Percentiles rank a stretch among this genome's conserved stretches.
Conservation (phyloP, 177 flowering plant genomes). For the Vitis hybrid region DNA sequence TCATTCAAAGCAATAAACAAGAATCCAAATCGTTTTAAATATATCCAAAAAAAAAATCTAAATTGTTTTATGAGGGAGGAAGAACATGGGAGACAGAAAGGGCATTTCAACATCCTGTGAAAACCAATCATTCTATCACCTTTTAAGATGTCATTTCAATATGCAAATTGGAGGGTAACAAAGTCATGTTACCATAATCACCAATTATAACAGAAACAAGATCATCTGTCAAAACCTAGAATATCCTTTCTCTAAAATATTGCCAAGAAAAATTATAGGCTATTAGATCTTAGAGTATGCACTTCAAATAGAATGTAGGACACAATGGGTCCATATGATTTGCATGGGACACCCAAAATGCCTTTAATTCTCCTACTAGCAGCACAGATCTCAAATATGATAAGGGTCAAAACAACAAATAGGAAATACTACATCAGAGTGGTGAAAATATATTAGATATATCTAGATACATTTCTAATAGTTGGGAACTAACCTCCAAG, state of each 20-base stretch:
- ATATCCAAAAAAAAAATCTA: too few species aligned
- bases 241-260: not conserved
- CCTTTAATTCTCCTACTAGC: not conserved
- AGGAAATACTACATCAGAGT: not conserved
- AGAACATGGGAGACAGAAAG: too few species aligned
- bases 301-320: not conserved
- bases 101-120: not conserved
- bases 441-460: not conserved
- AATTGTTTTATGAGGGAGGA: too few species aligned
- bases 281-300: not conserved
- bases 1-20: too few species aligned
- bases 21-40: too few species aligned
- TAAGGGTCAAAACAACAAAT: not conserved
- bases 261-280: not conserved
- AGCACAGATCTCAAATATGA: not conserved
- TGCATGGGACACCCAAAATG: not conserved
- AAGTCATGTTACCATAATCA: too few species aligned
- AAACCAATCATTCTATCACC: too few species aligned
- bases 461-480: not conserved
- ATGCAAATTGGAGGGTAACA: too few species aligned
- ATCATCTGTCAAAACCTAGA: not conserved
- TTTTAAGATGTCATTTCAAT: too few species aligned
- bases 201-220: too few species aligned
- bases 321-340: not conserved
- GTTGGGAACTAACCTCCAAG: constrained; percentile 64